Evolutionary conservation across 1,284 basidiomycete species (phyloP).

Genomic region (Tilletia walkeri): DNA sequence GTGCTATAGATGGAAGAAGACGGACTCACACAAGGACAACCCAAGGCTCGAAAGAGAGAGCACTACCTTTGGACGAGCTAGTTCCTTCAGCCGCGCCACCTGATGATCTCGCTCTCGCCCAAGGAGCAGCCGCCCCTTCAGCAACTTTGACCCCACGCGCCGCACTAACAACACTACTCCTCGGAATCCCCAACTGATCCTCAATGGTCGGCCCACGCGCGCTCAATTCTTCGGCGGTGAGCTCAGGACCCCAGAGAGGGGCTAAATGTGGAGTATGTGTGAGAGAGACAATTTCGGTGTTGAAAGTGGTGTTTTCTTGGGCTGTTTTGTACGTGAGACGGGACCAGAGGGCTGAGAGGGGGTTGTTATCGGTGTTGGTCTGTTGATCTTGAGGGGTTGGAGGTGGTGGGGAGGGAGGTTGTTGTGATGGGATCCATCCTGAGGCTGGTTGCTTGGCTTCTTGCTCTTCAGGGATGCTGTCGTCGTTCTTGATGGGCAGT

Average conservation of each 20-base stretch:
- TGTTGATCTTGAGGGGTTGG: not conserved
- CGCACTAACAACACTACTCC: conserved; percentile 13
- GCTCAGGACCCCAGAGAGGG: not conserved
- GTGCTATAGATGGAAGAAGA: no score
- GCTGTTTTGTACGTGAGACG: not conserved
- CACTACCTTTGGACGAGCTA: not conserved
- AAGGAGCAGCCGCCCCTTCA: not conserved
- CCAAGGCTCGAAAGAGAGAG: conserved; percentile 10
- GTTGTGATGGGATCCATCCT: not conserved
- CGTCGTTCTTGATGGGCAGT: not conserved
- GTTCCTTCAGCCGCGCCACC: conserved; percentile 2
- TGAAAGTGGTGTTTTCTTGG: conserved; percentile 5
- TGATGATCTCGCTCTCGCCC: not conserved
- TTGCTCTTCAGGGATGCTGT: not conserved
- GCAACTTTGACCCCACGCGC: not conserved
- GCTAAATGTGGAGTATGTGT: not conserved
- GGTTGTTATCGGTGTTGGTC: not conserved
- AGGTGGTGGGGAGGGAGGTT: not conserved
- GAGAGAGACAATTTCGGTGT: not conserved
- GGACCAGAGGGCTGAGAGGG: conserved; percentile 6
- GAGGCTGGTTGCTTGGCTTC: not conserved
- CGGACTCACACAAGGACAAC: conserved; percentile 9
- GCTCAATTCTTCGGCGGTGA: not conserved
- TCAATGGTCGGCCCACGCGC: not conserved
- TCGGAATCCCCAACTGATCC: conserved; percentile 7